phyloP scores from a whole-genome alignment of 306 rosid species.

The Citrullus amarus region DNA sequence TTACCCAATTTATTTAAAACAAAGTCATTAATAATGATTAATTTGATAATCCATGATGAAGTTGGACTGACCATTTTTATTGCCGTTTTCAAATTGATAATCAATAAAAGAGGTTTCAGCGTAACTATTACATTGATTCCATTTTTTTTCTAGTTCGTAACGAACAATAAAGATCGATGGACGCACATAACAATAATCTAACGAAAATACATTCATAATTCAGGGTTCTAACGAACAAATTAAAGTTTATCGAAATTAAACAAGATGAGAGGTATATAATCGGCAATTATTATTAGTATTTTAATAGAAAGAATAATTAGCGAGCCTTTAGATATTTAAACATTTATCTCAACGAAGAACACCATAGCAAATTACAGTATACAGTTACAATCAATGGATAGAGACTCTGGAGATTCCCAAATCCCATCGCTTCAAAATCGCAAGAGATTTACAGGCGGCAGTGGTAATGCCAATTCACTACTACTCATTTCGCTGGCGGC shows the following conservation, averaged over 20 bases:
- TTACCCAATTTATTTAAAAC: no score
- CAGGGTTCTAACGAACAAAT: background rate
- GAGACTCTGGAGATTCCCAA: background rate
- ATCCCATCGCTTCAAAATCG: background rate
- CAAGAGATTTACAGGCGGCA: background rate
- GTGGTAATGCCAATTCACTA: background rate
- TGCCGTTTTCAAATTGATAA: no score
- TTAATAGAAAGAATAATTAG: background rate
- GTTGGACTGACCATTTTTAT: no score
- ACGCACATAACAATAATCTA: background rate
- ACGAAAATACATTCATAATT: background rate
- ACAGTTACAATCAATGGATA: background rate
- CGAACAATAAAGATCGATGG: no score
- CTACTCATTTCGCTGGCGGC: background rate
- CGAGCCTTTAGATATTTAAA: background rate
- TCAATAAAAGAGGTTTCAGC: no score
- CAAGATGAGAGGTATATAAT: background rate
- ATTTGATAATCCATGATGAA: no score
- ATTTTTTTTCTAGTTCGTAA: no score
- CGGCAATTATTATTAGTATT: background rate
- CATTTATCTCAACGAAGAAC: background rate
- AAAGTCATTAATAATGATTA: no score
- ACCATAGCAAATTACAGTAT: background rate
- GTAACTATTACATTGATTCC: no score
- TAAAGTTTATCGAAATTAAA: background rate